Evolutionary conservation across 2,329 filamentous ascomycete species (phyloP).

Genomic region (Paecilomyces sp.): DNA sequence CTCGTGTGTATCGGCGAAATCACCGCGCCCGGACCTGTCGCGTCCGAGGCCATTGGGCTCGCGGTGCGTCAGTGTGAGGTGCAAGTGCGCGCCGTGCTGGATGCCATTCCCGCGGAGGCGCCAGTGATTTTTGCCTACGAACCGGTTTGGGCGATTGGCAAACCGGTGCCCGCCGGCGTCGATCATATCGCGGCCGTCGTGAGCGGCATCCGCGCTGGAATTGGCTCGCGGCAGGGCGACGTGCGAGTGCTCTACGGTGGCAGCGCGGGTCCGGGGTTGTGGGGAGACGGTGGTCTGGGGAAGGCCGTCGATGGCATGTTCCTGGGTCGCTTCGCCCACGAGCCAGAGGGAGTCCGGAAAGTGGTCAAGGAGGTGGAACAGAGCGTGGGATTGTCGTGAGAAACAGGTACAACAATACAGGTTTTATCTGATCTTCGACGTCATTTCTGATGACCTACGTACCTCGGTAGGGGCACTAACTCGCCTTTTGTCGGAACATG

Average conservation of each 20-base stretch:
- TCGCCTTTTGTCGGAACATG: too few relatives aligned
- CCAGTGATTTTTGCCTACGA: conserved; percentile 78
- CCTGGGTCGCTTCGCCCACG: conserved; percentile 72
- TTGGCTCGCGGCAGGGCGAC: conserved; percentile 47
- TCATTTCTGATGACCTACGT: not conserved
- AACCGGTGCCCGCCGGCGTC: conserved; percentile 61
- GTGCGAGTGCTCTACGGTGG: conserved; percentile 75
- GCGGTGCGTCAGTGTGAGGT: conserved; percentile 60
- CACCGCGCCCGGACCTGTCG: conserved; percentile 41
- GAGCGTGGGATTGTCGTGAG: conserved; percentile 14
- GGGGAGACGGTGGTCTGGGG: conserved; percentile 47
- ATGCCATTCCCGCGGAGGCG: conserved; percentile 52
- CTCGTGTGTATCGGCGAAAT: conserved; percentile 76
- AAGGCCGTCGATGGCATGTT: conserved; percentile 73
- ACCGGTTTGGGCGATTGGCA: conserved; percentile 83
- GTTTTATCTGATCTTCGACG: not conserved
- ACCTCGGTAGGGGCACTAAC: not conserved
- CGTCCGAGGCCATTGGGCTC: conserved; percentile 41
- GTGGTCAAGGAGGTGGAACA: conserved; percentile 65
- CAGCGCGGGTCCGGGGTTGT: conserved; percentile 73
- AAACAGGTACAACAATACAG: not conserved
- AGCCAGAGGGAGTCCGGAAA: conserved; percentile 62
- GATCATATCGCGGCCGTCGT: conserved; percentile 68
- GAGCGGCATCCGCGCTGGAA: conserved; percentile 51
- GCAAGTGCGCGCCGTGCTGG: conserved; percentile 60